phyloP scores from a whole-genome alignment of 345 rosid genomes.

The Gossypium herbaceum region DNA sequence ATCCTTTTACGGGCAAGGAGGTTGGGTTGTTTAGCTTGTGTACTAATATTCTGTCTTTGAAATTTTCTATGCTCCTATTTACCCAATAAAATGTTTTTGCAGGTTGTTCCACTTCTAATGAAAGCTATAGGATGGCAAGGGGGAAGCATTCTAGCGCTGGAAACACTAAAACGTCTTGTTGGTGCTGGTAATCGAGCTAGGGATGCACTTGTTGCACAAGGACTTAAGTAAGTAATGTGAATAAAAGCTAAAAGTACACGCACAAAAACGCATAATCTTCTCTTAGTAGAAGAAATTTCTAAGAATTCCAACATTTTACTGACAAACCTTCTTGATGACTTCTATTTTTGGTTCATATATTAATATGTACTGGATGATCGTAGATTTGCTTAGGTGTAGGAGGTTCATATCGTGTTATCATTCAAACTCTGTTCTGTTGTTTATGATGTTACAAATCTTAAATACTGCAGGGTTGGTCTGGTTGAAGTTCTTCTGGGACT shows the following conservation, averaged over 20 bases:
- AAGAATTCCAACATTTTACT: background rate
- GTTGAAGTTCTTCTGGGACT: constrained; percentile 93
- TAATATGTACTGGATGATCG: background rate
- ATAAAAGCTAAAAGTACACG: background rate
- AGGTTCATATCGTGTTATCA: background rate
- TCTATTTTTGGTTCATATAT: background rate
- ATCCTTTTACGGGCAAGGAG: background rate
- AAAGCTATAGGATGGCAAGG: constrained; percentile 99
- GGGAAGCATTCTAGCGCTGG: constrained; percentile 97
- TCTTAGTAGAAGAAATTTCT: background rate
- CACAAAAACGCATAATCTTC: background rate
- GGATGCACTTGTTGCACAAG: constrained; percentile 98
- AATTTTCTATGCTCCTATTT: background rate
- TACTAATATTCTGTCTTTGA: constrained; percentile 5
- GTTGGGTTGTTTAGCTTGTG: background rate
- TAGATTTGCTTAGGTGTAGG: background rate
- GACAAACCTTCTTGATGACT: background rate
- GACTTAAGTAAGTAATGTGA: constrained; percentile 66
- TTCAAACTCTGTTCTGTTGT: constrained; percentile 2
- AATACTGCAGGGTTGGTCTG: constrained; percentile 74
- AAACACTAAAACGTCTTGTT: constrained; percentile 91
- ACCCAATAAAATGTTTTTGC: constrained; percentile 22
- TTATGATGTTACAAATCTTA: constrained; percentile 13
- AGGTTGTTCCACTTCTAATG: constrained; percentile 99
- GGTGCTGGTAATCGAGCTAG: constrained; percentile 98